These are phyloP conservation scores for Odontarrhena argentea DNA, from an alignment of 345 rosid genomes.

Conservation along the genomic window DNA sequence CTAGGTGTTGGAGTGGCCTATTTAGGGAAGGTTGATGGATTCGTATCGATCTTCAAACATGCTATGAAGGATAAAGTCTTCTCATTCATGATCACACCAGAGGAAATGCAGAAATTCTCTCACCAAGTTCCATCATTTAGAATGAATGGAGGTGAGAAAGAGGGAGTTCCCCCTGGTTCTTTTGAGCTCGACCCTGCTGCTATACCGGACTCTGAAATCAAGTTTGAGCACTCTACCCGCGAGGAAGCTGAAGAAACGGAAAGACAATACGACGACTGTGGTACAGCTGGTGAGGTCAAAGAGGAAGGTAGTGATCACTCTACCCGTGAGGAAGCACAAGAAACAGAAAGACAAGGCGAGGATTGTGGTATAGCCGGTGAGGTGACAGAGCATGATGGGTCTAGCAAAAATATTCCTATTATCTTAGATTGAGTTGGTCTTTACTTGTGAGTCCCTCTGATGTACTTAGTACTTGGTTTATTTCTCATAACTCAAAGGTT, in stretches of 20 bases:
- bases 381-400: slow-evolving; percentile 9
- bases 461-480: neutral
- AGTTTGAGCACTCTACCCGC: slow-evolving; percentile 1
- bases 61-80: slow-evolving; percentile 31
- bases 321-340: neutral
- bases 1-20: slow-evolving; percentile 62
- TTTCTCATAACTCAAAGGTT: neutral
- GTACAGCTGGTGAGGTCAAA: slow-evolving; percentile 13
- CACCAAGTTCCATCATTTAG: slow-evolving; percentile 65
- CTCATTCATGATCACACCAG: slow-evolving; percentile 39
- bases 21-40: slow-evolving; percentile 70
- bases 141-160: slow-evolving; percentile 65
- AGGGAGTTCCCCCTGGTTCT: slow-evolving; percentile 67
- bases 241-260: neutral
- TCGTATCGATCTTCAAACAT: slow-evolving; percentile 60
- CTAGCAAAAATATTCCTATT: neutral
- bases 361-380: slow-evolving; percentile 25
- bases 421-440: slow-evolving; percentile 16
- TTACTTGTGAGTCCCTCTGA: neutral
- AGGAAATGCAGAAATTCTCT: slow-evolving; percentile 63
- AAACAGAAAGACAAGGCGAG: neutral
- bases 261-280: slow-evolving; percentile 9
- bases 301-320: slow-evolving; percentile 18
- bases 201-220: slow-evolving; percentile 39
- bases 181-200: slow-evolving; percentile 74